Percentiles rank a stretch among this genome's conserved stretches.
Conservation (phyloP, 495 filamentous ascomycete genomes). For the Talaromyces trachyspermus region DNA sequence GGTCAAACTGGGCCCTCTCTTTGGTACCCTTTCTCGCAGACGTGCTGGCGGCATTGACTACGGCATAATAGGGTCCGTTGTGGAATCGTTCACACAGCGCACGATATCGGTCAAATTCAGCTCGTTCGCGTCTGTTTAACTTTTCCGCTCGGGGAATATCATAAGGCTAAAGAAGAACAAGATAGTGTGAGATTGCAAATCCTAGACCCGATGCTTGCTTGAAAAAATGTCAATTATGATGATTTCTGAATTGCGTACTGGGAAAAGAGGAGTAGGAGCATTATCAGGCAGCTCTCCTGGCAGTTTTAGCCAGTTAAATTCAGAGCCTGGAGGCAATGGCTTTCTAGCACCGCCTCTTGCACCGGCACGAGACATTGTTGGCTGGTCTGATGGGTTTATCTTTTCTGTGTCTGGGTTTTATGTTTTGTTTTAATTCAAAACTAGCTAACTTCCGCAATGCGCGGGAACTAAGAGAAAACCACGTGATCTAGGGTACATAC, state of each 20-base stretch:
- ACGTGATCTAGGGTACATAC: too few relatives aligned
- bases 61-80: slow-evolving; percentile 51
- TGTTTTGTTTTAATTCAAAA: too few relatives aligned
- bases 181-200: background rate
- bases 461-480: too few relatives aligned
- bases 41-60: slow-evolving; percentile 39
- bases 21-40: slow-evolving; percentile 34
- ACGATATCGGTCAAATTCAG: slow-evolving; percentile 39
- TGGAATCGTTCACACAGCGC: slow-evolving; percentile 44
- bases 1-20: slow-evolving; percentile 40
- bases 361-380: slow-evolving; percentile 2
- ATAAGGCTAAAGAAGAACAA: slow-evolving; percentile 26
- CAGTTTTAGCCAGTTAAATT: slow-evolving; percentile 8
- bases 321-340: slow-evolving; percentile 7
- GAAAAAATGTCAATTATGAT: background rate
- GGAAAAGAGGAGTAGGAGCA: slow-evolving; percentile 6
- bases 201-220: too few relatives aligned
- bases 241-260: slow-evolving; percentile 6
- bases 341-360: slow-evolving; percentile 1
- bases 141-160: slow-evolving; percentile 26
- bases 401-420: too few relatives aligned
- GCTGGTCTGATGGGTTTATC: too few relatives aligned
- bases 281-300: slow-evolving; percentile 6
- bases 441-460: too few relatives aligned
- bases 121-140: slow-evolving; percentile 26